Conservation (phyloP, 2,329 filamentous ascomycete species). For the Sclerotinia minor region DNA sequence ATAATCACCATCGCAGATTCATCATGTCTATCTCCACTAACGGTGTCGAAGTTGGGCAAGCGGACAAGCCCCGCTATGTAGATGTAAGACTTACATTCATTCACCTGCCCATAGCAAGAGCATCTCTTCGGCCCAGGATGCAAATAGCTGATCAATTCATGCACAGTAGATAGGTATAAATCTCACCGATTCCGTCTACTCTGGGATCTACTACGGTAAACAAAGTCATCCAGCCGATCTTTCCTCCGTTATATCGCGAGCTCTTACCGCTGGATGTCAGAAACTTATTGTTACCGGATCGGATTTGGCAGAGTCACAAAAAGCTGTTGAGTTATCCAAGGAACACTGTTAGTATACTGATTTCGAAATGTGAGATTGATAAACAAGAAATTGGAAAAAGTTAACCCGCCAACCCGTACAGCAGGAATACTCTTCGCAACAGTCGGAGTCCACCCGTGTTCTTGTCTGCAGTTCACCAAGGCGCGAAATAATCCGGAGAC, state of each 20-base stretch:
- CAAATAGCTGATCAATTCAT: conserved; percentile 15
- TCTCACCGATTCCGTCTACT: conserved; percentile 87
- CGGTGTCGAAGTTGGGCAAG: conserved; percentile 1
- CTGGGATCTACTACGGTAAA: conserved; percentile 79
- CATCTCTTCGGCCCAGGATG: neutral
- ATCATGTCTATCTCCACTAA: conserved; percentile 14
- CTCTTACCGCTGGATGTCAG: conserved; percentile 72
- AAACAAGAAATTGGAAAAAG: neutral
- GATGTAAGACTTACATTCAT: conserved; percentile 23
- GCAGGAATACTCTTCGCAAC: conserved; percentile 85
- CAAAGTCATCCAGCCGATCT: conserved; percentile 73
- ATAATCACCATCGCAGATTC: neutral
- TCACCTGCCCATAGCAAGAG: neutral
- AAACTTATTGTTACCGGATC: conserved; percentile 96
- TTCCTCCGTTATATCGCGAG: conserved; percentile 73
- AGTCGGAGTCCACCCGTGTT: conserved; percentile 91
- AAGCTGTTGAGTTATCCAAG: conserved; percentile 71
- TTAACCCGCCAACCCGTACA: conserved; percentile 43
- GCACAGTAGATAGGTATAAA: conserved; percentile 81
- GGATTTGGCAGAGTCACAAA: conserved; percentile 73
- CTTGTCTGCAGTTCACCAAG: conserved; percentile 69
- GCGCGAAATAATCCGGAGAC: conserved; percentile 50
- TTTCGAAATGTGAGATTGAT: neutral
- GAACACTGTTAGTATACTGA: conserved; percentile 63
- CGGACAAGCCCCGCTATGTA: conserved; percentile 23